phyloP scores from a whole-genome alignment of 2,329 filamentous ascomycete species.

The Ophiostoma piceae region DNA sequence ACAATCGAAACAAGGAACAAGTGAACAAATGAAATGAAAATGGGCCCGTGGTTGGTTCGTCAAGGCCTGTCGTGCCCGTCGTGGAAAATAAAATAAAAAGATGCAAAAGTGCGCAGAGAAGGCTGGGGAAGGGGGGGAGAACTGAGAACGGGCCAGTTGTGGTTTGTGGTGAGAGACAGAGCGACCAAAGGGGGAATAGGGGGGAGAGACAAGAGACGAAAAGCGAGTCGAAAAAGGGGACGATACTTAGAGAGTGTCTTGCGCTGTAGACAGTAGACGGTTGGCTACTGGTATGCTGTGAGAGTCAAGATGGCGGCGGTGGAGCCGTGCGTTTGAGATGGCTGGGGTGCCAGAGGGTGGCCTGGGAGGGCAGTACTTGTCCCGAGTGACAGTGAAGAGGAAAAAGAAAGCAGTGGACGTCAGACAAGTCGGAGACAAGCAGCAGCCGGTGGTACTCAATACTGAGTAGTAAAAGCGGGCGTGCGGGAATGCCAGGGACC shows the following conservation, averaged over 20 bases:
- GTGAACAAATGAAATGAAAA: not conserved
- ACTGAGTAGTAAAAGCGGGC: not conserved
- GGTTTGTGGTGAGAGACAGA: not conserved
- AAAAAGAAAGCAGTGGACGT: not conserved
- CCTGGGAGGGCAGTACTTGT: not conserved
- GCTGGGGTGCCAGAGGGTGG: conserved; percentile 17
- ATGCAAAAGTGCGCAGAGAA: conserved; percentile 16
- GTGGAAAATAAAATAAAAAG: conserved; percentile 2
- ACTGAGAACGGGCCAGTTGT: not conserved
- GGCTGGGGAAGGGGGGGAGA: conserved; percentile 18
- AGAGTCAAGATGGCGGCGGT: conserved; percentile 14
- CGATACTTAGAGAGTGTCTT: not conserved
- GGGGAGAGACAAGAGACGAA: conserved; percentile 15
- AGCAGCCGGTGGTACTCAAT: too few species aligned
- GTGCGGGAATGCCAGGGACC: conserved; percentile 15
- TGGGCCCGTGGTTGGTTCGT: conserved; percentile 6
- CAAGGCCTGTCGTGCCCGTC: conserved; percentile 18
- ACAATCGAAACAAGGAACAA: conserved; percentile 8
- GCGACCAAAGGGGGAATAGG: conserved; percentile 22
- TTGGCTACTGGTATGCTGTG: not conserved
- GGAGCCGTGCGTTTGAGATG: conserved; percentile 20
- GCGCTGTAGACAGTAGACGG: not conserved
- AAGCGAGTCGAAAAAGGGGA: conserved; percentile 20
- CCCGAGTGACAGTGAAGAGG: not conserved
- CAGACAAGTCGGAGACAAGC: not conserved